These are phyloP conservation scores for Ophiostoma perfectum DNA, from an alignment of 2,329 filamentous ascomycete genomes.

Conservation along the genomic window DNA sequence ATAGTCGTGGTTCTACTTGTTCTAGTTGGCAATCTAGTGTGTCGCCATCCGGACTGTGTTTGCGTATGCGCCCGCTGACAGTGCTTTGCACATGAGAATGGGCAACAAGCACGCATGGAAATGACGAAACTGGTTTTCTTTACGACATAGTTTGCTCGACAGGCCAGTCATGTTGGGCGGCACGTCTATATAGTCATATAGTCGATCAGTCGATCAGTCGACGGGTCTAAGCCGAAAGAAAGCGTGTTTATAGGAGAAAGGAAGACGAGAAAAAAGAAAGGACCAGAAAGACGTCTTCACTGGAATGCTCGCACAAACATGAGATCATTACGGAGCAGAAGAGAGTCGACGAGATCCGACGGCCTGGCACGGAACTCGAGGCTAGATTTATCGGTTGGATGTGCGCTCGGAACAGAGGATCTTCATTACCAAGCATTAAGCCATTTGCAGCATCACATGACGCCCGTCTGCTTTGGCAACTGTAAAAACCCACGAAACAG, in stretches of 20 bases:
- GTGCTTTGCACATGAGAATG: background rate
- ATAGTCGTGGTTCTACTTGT: background rate
- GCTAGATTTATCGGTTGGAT: background rate
- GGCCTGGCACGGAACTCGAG: background rate
- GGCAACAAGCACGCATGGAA: background rate
- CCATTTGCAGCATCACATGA: slow-evolving; percentile 8
- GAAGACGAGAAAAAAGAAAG: background rate
- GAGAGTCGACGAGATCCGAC: background rate
- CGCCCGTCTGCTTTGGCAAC: background rate
- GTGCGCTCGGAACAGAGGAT: background rate
- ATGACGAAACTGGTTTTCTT: background rate
- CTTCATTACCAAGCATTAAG: background rate
- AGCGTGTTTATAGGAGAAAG: background rate
- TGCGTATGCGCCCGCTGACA: background rate
- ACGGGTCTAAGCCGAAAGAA: background rate
- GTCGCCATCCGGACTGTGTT: background rate
- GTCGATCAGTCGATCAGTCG: too few relatives aligned
- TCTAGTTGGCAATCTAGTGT: background rate
- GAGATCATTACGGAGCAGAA: background rate
- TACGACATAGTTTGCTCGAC: background rate
- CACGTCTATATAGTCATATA: too few relatives aligned
- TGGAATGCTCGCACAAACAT: background rate
- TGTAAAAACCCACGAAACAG: slow-evolving; percentile 9
- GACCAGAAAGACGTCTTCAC: background rate
- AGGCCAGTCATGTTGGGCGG: too few relatives aligned